Evolutionary conservation across 1,139 yeast genomes (phyloP).

Genomic region (Geotrichum fermentans): DNA sequence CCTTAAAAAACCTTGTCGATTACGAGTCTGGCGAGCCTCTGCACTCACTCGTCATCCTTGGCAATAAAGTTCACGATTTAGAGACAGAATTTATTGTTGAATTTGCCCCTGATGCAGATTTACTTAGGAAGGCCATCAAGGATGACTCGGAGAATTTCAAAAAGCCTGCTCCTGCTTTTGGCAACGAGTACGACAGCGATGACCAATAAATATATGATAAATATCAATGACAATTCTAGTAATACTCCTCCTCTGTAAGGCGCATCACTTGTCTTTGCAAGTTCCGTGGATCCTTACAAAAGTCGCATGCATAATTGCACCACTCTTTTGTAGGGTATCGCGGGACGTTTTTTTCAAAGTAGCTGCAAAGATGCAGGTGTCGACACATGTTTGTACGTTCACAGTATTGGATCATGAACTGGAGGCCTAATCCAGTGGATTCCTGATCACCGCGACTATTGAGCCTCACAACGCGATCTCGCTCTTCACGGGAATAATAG

Average conservation of each 20-base stretch:
- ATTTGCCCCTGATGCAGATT: conserved; percentile 52
- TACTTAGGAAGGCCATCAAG: conserved; percentile 54
- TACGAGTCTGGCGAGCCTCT: conserved; percentile 93
- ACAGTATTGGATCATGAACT: conserved; percentile 61
- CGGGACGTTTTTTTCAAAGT: conserved; percentile 58
- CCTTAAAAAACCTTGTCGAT: conserved; percentile 58
- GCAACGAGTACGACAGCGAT: conserved; percentile 23
- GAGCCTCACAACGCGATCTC: conserved; percentile 44
- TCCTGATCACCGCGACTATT: neutral
- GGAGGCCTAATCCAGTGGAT: conserved; percentile 8
- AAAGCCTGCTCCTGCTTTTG: conserved; percentile 23
- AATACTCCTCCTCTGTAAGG: conserved; percentile 10
- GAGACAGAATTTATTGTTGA: conserved; percentile 82
- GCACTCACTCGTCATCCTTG: conserved; percentile 85
- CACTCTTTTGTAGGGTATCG: conserved; percentile 22
- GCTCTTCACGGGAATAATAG: conserved; percentile 52
- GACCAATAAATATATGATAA: conserved; percentile 1
- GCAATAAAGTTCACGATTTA: conserved; percentile 89
- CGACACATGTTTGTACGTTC: conserved; percentile 78
- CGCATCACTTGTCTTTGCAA: conserved; percentile 11
- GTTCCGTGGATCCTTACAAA: conserved; percentile 29
- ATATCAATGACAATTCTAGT: neutral
- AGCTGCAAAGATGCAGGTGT: conserved; percentile 69
- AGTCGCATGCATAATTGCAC: conserved; percentile 37
- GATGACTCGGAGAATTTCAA: conserved; percentile 75